Conservation (phyloP, 2,329 filamentous ascomycete genomes). For the Penicillium sp. region DNA sequence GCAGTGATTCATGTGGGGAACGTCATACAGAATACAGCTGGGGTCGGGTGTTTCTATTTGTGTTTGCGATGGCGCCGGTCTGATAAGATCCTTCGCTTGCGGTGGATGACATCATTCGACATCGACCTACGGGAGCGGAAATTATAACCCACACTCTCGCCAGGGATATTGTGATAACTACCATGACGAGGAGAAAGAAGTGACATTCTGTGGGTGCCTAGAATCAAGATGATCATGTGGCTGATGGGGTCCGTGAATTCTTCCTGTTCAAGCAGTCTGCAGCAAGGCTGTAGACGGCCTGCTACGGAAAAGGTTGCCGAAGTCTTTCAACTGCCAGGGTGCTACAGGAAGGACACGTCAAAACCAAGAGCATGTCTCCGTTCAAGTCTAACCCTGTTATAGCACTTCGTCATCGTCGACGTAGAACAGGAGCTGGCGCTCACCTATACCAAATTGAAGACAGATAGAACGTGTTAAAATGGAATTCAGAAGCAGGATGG, state of each 20-base stretch:
- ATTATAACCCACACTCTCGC: neutral
- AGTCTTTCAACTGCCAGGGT: too few relatives aligned
- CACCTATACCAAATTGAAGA: too few relatives aligned
- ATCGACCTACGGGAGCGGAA: neutral
- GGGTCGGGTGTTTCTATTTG: neutral
- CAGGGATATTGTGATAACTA: neutral
- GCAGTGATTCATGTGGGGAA: neutral
- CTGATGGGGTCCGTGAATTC: conserved; percentile 1
- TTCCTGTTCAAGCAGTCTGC: neutral
- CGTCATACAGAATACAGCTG: neutral
- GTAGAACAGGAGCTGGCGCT: too few relatives aligned
- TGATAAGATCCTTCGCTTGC: neutral
- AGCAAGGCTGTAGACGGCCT: too few relatives aligned
- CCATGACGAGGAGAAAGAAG: neutral
- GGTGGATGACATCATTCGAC: neutral
- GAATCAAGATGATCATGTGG: neutral
- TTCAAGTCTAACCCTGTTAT: too few relatives aligned
- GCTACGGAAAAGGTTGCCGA: too few relatives aligned
- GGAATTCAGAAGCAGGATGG: too few relatives aligned
- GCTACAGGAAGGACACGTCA: too few relatives aligned
- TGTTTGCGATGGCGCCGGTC: neutral
- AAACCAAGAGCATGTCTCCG: too few relatives aligned
- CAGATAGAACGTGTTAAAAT: too few relatives aligned
- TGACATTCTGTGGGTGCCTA: neutral
- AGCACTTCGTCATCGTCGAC: too few relatives aligned